These are phyloP conservation scores for Fusarium sp. DNA, from an alignment of 2,329 filamentous ascomycete species.

Conservation along the genomic window DNA sequence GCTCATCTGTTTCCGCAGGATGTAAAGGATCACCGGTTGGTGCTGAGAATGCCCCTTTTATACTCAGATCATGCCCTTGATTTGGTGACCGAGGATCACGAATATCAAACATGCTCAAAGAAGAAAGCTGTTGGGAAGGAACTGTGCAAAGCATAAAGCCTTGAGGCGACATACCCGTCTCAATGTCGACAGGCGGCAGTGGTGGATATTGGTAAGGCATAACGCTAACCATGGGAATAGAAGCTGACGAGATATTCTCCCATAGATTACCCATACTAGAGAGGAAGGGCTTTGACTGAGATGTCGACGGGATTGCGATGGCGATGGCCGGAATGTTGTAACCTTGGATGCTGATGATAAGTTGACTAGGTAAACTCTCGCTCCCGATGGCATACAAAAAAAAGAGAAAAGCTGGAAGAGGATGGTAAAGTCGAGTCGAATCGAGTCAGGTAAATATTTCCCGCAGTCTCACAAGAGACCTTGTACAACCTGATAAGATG, in stretches of 20 bases:
- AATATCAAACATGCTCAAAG: not conserved
- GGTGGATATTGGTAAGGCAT: not conserved
- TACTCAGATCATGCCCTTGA: not conserved
- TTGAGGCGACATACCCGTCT: not conserved
- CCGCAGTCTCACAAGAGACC: not conserved
- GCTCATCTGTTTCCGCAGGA: not conserved
- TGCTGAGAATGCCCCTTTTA: not conserved
- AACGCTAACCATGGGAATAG: not conserved
- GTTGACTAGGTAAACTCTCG: not conserved
- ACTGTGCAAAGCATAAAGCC: not conserved
- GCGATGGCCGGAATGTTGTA: not conserved
- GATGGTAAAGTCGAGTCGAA: not conserved
- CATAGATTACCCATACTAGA: not conserved
- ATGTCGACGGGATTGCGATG: not conserved
- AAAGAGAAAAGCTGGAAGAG: not conserved
- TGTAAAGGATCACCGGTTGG: not conserved
- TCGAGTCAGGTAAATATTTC: not conserved
- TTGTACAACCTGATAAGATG: not conserved
- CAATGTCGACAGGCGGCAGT: not conserved
- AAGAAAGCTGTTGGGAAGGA: not conserved
- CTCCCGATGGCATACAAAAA: not conserved
- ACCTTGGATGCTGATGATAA: not conserved
- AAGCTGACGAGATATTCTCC: not conserved
- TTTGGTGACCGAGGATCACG: not conserved
- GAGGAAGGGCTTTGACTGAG: not conserved